Base-by-base conservation (phyloP, 768 basidiomycete species). In the Galerina marginata region DNA sequence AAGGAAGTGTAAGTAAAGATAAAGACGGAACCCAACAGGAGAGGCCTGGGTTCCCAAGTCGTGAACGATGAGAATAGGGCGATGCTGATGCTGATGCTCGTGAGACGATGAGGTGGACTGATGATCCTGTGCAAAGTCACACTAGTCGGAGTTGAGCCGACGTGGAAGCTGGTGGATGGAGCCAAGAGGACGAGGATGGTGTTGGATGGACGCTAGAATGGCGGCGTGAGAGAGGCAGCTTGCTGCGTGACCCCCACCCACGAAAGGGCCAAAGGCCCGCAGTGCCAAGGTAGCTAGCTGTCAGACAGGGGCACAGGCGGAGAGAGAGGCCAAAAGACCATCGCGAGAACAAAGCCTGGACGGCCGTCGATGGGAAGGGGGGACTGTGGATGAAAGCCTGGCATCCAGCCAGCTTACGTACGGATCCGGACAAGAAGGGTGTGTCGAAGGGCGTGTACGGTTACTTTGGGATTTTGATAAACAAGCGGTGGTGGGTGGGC, bases 321-420 rank as follows among this genome's bases (percentile, higher is more conserved):
- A 55, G 44, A 33, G 42, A 46, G 43, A 55, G 38, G 47, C 29
- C 42, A 6, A 36, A 38, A 44, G 47, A 38, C 60, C 39, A 61
- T 57, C 60, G 60, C 60, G 60, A 61, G 60, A 61, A 61, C 54
- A 56, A 57, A 38, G 49, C 49, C 47, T 23, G 25, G 20, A 12
- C 48, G 59, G 37, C 25, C 54, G 50, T 61, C 52, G 51, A 47
- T 20, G 45, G 33, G 23, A 23, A 26, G 45, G 39, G 36, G 47
- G 14, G 20, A 33, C 29, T 26, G 25, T 6, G 15, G 36, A 44
- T 29, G 44, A 45, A 46, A 33, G 33, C 46, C 54, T 56, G 36
- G 54, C 54, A 47, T 56, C 54, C 43, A 47, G 11, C 45, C 46
- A 38, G 61, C 50, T 62, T 62, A 62, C 61, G 61, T 62, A 58